phyloP scores from a whole-genome alignment of 306 rosid species.

The Biancaea sappan region DNA sequence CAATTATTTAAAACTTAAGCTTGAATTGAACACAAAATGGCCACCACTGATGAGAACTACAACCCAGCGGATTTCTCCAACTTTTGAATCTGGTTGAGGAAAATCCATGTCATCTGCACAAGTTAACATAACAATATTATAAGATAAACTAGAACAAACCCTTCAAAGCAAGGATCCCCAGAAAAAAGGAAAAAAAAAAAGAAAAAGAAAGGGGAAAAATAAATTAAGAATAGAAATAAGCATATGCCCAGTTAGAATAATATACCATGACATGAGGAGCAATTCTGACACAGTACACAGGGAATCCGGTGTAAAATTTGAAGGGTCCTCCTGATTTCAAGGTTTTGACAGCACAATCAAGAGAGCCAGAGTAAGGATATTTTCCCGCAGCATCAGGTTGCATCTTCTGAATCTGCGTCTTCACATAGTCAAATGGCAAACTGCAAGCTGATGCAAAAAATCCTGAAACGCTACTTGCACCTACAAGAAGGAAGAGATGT shows the following conservation, averaged over 20 bases:
- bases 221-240: not conserved
- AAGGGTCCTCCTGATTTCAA: conserved; percentile 20
- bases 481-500: not conserved
- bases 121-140: not conserved
- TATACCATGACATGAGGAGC: conserved; percentile 26
- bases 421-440: conserved; percentile 22
- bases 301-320: conserved; percentile 16
- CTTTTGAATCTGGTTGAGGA: conserved; percentile 8
- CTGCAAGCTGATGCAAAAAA: conserved; percentile 23
- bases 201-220: too few species aligned
- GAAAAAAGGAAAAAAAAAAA: not conserved
- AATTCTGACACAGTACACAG: conserved; percentile 12
- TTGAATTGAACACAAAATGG: not conserved
- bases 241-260: not conserved
- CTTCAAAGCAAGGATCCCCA: not conserved
- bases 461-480: conserved; percentile 18
- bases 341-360: conserved; percentile 17
- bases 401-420: conserved; percentile 23
- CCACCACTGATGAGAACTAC: not conserved
- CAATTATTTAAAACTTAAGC: conserved; percentile 2
- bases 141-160: not conserved
- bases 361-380: not conserved
- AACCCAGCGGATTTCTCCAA: not conserved
- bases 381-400: conserved; percentile 19
- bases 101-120: conserved; percentile 17